These are phyloP conservation scores for Arthrocladium fulminans DNA, from an alignment of 2,329 filamentous ascomycete genomes.

Conservation along the genomic window DNA sequence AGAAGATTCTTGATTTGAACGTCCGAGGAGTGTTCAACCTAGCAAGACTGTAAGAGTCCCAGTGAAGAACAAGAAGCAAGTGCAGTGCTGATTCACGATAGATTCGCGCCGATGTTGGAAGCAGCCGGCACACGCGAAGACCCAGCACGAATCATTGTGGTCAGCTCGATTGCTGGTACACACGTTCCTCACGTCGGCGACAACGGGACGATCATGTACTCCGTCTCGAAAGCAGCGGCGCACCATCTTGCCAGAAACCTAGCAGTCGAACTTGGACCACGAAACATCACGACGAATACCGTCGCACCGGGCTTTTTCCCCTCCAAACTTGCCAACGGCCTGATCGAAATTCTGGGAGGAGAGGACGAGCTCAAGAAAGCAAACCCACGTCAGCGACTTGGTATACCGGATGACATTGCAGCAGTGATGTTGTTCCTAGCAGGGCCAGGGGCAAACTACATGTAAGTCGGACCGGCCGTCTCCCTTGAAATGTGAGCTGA, in stretches of 20 bases:
- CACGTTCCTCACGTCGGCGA: slow-evolving; percentile 31
- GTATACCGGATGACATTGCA: slow-evolving; percentile 66
- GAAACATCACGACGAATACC: slow-evolving; percentile 57
- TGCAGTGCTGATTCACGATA: slow-evolving; percentile 17
- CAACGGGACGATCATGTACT: slow-evolving; percentile 46
- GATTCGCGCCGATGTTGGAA: slow-evolving; percentile 30
- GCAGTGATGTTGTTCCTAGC: slow-evolving; percentile 62
- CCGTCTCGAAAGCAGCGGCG: slow-evolving; percentile 64
- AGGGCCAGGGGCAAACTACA: slow-evolving; percentile 14
- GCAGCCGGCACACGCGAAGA: slow-evolving; percentile 26
- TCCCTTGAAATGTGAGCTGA: neutral
- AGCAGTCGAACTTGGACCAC: slow-evolving; percentile 58
- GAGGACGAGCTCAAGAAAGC: slow-evolving; percentile 46
- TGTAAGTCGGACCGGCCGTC: slow-evolving; percentile 1
- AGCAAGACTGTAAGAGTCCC: slow-evolving; percentile 25
- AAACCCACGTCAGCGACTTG: slow-evolving; percentile 60
- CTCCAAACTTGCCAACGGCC: slow-evolving; percentile 55
- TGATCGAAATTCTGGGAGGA: slow-evolving; percentile 31
- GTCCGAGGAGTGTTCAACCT: slow-evolving; percentile 33
- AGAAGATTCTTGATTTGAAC: slow-evolving; percentile 33
- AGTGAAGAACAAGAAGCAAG: neutral
- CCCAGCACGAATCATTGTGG: slow-evolving; percentile 32
- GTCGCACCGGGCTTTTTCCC: slow-evolving; percentile 52
- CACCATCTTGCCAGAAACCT: slow-evolving; percentile 67
- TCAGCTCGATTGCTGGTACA: slow-evolving; percentile 29